Evolutionary conservation across 768 basidiomycete species (phyloP).

Genomic region (Russula dissimulans): DNA sequence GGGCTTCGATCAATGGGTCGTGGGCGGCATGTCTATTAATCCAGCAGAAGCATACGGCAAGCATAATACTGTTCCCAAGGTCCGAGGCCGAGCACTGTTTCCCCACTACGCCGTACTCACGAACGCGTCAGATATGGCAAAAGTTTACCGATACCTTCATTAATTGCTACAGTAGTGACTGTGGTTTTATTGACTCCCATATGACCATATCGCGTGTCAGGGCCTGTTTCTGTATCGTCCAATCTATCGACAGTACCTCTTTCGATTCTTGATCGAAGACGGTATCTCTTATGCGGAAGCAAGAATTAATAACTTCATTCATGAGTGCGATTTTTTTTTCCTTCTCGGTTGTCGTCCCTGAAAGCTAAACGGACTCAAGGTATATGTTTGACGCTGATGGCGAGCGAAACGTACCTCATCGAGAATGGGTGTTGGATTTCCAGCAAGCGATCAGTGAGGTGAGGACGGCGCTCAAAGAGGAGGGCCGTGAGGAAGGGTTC

Average conservation of each 20-base stretch:
- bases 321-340: slow-evolving; percentile 33
- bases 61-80: slow-evolving; percentile 63
- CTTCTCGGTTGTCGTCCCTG: not conserved
- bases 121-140: slow-evolving; percentile 53
- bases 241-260: slow-evolving; percentile 50
- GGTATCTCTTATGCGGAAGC: slow-evolving; percentile 65
- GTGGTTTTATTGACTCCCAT: not conserved
- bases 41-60: slow-evolving; percentile 64
- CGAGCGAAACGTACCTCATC: slow-evolving; percentile 46
- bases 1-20: slow-evolving; percentile 62
- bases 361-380: slow-evolving; percentile 25
- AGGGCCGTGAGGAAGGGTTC: slow-evolving; percentile 53
- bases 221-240: slow-evolving; percentile 41
- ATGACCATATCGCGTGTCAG: slow-evolving; percentile 7
- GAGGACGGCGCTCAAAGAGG: slow-evolving; percentile 38
- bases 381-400: slow-evolving; percentile 51
- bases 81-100: slow-evolving; percentile 18
- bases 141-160: slow-evolving; percentile 53
- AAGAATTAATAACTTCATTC: slow-evolving; percentile 56
- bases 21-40: slow-evolving; percentile 53
- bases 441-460: slow-evolving; percentile 44
- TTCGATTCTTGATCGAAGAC: slow-evolving; percentile 54
- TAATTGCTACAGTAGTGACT: slow-evolving; percentile 41
- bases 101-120: not conserved
- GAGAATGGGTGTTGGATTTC: slow-evolving; percentile 49